Conservation (phyloP, 345 rosid genomes). For the Gossypium stocksii region DNA sequence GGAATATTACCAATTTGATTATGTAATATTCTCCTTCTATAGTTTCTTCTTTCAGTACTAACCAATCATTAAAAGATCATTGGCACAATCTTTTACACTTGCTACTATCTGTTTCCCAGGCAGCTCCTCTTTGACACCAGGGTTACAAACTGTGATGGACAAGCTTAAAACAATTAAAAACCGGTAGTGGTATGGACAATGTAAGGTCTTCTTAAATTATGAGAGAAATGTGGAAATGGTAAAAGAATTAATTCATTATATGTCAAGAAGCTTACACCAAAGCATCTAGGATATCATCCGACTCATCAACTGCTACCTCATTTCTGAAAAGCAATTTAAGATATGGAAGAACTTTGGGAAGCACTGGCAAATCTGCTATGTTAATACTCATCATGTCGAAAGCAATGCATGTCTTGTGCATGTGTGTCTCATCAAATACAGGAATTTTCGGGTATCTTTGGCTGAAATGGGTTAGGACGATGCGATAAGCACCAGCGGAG, state of each 20-base stretch:
- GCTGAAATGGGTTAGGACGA: constrained; percentile 95
- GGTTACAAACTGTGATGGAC: not conserved
- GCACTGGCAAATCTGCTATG: constrained; percentile 74
- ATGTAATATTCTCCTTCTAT: not conserved
- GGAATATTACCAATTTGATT: not conserved
- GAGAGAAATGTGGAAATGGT: not conserved
- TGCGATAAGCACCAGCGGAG: constrained; percentile 58
- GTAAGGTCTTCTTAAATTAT: not conserved
- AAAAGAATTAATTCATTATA: not conserved
- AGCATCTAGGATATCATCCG: constrained; percentile 41
- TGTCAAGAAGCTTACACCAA: constrained; percentile 21
- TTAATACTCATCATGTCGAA: constrained; percentile 93
- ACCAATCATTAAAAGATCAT: no score
- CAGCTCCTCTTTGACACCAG: not conserved
- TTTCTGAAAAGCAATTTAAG: constrained; percentile 72
- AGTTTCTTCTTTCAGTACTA: not conserved
- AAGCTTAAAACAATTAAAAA: not conserved
- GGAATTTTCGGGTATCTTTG: constrained; percentile 93
- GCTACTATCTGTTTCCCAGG: not conserved
- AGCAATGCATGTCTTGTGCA: constrained; percentile 91
- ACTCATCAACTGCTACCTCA: constrained; percentile 63
- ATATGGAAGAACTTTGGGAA: constrained; percentile 74
- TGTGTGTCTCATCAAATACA: constrained; percentile 62
- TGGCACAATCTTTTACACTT: not conserved
- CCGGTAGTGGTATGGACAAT: not conserved